A percentile compares a stretch with the other conserved stretches of the same genome.
Evolutionary conservation across 2,329 filamentous ascomycete species (phyloP).

Genomic region (Colletotrichum navitas): DNA sequence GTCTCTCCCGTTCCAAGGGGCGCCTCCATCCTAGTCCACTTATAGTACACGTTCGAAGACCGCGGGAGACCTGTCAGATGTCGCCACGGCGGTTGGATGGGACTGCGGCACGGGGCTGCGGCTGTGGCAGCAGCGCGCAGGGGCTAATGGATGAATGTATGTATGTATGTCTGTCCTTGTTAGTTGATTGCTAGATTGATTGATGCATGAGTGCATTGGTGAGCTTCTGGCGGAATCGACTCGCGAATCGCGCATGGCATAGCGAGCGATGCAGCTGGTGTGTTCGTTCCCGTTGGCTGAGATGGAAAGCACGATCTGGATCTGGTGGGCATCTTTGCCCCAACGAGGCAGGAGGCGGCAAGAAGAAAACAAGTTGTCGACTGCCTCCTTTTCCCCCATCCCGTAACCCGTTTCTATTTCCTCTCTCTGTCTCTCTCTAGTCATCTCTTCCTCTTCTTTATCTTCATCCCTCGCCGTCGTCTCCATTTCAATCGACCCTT

Average conservation of each 20-base stretch:
- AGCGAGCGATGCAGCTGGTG: background rate
- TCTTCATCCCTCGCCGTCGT: background rate
- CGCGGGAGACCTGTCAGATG: slow-evolving; percentile 23
- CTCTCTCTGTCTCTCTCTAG: background rate
- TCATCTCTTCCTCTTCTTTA: background rate
- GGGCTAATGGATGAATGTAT: background rate
- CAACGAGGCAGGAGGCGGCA: background rate
- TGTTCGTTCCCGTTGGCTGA: slow-evolving; percentile 12
- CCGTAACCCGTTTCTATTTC: background rate
- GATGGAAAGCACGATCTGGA: background rate
- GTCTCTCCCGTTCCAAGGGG: slow-evolving; percentile 12
- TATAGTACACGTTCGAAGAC: too few species aligned
- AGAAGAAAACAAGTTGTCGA: background rate
- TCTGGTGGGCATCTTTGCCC: too few species aligned
- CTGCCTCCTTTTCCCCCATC: background rate
- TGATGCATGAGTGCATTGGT: too few species aligned
- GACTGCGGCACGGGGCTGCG: slow-evolving; percentile 4
- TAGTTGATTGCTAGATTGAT: background rate
- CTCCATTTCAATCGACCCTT: background rate
- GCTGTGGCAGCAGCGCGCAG: slow-evolving; percentile 3
- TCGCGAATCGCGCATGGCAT: background rate
- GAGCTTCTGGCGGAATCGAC: too few species aligned
- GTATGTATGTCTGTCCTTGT: too few species aligned
- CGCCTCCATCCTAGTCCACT: too few species aligned
- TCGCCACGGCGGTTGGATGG: slow-evolving; percentile 18